A percentile compares a stretch with the other conserved stretches of the same genome.
phyloP scores from a whole-genome alignment of 306 rosid species.

The Trifolium fragiferum region DNA sequence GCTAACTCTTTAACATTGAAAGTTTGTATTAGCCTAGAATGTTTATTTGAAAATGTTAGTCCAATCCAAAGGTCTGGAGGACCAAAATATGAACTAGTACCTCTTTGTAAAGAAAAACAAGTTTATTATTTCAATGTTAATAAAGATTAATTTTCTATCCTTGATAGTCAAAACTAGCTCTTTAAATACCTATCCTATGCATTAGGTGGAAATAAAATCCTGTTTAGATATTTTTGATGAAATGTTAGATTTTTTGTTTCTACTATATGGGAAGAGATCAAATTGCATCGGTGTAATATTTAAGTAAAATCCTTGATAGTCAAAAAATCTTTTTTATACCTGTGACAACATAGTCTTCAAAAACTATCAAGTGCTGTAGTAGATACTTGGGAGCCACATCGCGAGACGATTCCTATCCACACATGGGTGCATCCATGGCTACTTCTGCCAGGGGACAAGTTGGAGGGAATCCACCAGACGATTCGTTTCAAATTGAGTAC shows the following conservation, averaged over 20 bases:
- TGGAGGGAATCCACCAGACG: constrained; percentile 75
- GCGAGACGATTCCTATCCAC: constrained; percentile 87
- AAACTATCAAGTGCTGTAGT: constrained; percentile 79
- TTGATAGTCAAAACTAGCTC: not conserved
- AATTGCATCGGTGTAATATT: too few species aligned
- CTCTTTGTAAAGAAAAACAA: constrained; percentile 64
- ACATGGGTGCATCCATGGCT: constrained; percentile 98
- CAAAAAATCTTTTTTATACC: too few species aligned
- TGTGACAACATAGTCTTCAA: too few species aligned
- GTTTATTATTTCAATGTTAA: constrained; percentile 58
- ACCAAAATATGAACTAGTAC: constrained; percentile 63
- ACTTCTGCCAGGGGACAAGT: constrained; percentile 73
- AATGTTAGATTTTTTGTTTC: not conserved
- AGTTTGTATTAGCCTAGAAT: constrained; percentile 65
- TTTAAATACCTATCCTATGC: not conserved
- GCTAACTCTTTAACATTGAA: constrained; percentile 51
- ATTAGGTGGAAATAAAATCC: not conserved
- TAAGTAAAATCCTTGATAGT: too few species aligned
- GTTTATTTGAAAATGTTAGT: constrained; percentile 51
- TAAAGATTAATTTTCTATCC: constrained; percentile 16
- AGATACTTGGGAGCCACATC: constrained; percentile 90
- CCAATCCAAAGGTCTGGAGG: constrained; percentile 53
- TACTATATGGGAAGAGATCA: too few species aligned
- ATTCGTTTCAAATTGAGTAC: constrained; percentile 82
- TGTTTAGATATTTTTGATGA: not conserved